Evolutionary conservation across 2,329 filamentous ascomycete genomes (phyloP).

Genomic region (Botrytis cinerea): DNA sequence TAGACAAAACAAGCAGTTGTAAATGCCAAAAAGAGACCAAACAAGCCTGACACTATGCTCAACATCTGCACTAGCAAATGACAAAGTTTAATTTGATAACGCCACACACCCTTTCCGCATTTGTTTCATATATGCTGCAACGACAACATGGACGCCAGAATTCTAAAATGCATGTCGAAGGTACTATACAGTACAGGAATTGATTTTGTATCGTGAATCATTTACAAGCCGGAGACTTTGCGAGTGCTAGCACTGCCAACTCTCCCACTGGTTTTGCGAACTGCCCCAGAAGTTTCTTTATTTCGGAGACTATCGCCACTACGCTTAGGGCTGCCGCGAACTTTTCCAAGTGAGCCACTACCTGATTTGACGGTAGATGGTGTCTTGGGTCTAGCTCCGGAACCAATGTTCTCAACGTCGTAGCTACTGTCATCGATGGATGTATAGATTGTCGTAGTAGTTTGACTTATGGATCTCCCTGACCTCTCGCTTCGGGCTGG

Average conservation of each 20-base stretch:
- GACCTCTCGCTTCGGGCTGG: conserved; percentile 59
- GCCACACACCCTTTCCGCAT: conserved; percentile 22
- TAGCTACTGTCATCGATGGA: conserved; percentile 66
- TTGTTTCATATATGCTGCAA: conserved; percentile 21
- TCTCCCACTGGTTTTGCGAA: conserved; percentile 67
- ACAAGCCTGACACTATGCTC: conserved; percentile 17
- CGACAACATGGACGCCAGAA: conserved; percentile 21
- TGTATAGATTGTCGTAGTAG: conserved; percentile 67
- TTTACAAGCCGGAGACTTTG: conserved; percentile 41
- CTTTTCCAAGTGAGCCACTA: conserved; percentile 56
- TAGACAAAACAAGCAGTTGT: conserved; percentile 18
- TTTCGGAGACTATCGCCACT: conserved; percentile 51
- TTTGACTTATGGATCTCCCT: conserved; percentile 70
- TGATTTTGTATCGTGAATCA: conserved; percentile 27
- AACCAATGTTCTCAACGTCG: conserved; percentile 70
- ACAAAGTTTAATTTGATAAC: conserved; percentile 19
- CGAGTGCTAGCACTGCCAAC: conserved; percentile 57
- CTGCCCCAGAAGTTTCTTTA: conserved; percentile 53
- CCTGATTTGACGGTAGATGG: conserved; percentile 58
- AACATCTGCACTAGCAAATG: conserved; percentile 25
- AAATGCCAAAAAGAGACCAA: conserved; percentile 21
- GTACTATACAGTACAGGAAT: conserved; percentile 37
- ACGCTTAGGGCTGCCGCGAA: conserved; percentile 61
- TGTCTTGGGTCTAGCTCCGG: conserved; percentile 49
- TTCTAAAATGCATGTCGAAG: conserved; percentile 27